Percentiles rank a stretch among this genome's conserved stretches.
phyloP scores from a whole-genome alignment of 495 filamentous ascomycete genomes.

The Aspergillus carlsbadensis region DNA sequence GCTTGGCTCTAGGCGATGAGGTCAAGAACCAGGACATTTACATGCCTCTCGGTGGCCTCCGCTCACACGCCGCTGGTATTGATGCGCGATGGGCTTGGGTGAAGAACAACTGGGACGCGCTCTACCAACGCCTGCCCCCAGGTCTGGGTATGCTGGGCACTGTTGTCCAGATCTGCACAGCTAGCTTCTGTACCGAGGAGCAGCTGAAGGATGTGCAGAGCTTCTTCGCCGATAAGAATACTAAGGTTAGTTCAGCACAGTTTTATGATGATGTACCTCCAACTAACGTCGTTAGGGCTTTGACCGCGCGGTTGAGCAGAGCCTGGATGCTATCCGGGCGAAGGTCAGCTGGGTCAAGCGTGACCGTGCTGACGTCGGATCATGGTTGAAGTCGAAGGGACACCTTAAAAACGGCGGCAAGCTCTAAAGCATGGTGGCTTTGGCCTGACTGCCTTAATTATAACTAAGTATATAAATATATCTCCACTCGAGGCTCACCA shows the following conservation, averaged over 20 bases:
- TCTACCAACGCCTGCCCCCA: conserved; percentile 76
- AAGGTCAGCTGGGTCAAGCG: conserved; percentile 63
- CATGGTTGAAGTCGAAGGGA: conserved; percentile 59
- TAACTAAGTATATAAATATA: conserved; percentile 1
- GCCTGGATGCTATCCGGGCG: conserved; percentile 56
- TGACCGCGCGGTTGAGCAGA: conserved; percentile 61
- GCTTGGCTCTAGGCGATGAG: conserved; percentile 70
- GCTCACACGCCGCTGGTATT: conserved; percentile 75
- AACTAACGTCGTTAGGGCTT: conserved; percentile 39
- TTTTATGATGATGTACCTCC: background rate
- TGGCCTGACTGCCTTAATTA: background rate
- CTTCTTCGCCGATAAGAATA: conserved; percentile 81
- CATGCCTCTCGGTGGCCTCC: conserved; percentile 75
- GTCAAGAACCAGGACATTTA: conserved; percentile 98
- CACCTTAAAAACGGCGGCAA: conserved; percentile 44
- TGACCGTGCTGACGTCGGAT: conserved; percentile 58
- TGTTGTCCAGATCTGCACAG: conserved; percentile 80
- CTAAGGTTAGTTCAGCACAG: conserved; percentile 55
- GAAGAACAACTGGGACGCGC: conserved; percentile 78
- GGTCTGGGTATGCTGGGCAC: conserved; percentile 80
- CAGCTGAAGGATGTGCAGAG: conserved; percentile 71
- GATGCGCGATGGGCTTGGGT: conserved; percentile 81
- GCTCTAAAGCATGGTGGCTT: conserved; percentile 28
- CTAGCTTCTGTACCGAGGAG: conserved; percentile 73
- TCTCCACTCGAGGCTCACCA: no score